Percentiles rank a stretch among this genome's conserved stretches.
Conservation (phyloP, 1,284 basidiomycete species). For the Paramarasmius palmivorus region DNA sequence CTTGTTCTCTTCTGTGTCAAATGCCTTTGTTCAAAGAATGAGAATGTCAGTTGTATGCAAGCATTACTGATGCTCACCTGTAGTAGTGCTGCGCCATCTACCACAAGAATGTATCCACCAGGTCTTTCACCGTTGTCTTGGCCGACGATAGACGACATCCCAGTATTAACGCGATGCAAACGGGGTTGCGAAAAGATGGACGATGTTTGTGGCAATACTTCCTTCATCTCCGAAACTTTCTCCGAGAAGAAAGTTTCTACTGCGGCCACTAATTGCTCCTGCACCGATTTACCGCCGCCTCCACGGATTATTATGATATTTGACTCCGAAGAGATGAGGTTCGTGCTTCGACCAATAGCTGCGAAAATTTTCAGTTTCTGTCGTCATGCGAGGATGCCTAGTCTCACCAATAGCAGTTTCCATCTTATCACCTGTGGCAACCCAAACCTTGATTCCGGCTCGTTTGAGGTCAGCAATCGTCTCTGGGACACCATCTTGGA, state of each 20-base stretch:
- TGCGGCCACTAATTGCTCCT: slow-evolving; percentile 82
- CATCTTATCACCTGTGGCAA: slow-evolving; percentile 97
- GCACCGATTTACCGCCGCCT: slow-evolving; percentile 74
- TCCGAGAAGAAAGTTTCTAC: slow-evolving; percentile 90
- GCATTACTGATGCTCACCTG: slow-evolving; percentile 1
- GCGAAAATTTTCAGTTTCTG: slow-evolving; percentile 10
- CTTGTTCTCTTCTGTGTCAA: slow-evolving; percentile 75
- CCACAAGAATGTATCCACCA: slow-evolving; percentile 79
- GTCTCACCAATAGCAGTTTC: slow-evolving; percentile 87
- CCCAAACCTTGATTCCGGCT: slow-evolving; percentile 99
- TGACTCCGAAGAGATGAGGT: slow-evolving; percentile 86
- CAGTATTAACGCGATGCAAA: slow-evolving; percentile 13
- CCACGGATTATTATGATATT: slow-evolving; percentile 94
- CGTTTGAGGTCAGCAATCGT: slow-evolving; percentile 94
- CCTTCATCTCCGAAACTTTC: slow-evolving; percentile 26
- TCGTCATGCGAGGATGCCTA: background rate
- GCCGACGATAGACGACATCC: slow-evolving; percentile 46
- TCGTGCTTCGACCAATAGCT: slow-evolving; percentile 98
- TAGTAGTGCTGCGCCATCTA: slow-evolving; percentile 62
- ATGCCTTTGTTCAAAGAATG: slow-evolving; percentile 47
- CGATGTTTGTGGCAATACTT: slow-evolving; percentile 21
- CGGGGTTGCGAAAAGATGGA: slow-evolving; percentile 23
- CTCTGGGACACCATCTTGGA: slow-evolving; percentile 98
- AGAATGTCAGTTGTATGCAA: background rate
- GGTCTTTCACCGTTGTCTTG: slow-evolving; percentile 66